These are phyloP conservation scores for Macroventuria anomochaeta DNA, from an alignment of 2,329 filamentous ascomycete species.

Conservation along the genomic window DNA sequence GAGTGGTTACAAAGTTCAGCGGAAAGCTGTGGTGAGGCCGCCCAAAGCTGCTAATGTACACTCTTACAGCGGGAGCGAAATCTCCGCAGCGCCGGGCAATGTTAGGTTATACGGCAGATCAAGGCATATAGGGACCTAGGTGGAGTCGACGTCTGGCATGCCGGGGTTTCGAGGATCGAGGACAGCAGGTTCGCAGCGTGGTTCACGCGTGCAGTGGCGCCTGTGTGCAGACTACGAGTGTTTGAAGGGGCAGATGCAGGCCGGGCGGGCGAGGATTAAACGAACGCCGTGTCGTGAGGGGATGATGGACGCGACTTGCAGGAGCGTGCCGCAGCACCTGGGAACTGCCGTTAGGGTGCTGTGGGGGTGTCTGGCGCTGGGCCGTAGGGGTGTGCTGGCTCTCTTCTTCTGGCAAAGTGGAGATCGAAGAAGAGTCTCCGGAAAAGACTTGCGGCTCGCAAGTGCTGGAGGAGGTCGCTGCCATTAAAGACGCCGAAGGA, in stretches of 20 bases:
- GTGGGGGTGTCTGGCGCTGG: slow-evolving; percentile 40
- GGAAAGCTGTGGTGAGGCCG: slow-evolving; percentile 26
- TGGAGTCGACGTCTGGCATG: slow-evolving; percentile 45
- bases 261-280: slow-evolving; percentile 31
- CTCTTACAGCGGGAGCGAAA: slow-evolving; percentile 39
- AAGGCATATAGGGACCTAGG: slow-evolving; percentile 45
- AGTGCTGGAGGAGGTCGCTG: slow-evolving; percentile 22
- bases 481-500: slow-evolving; percentile 23
- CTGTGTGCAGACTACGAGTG: slow-evolving; percentile 30
- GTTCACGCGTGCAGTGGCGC: slow-evolving; percentile 45
- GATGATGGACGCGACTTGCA: slow-evolving; percentile 34
- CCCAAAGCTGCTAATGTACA: slow-evolving; percentile 35
- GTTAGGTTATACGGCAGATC: slow-evolving; percentile 47
- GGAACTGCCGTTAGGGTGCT: slow-evolving; percentile 45
- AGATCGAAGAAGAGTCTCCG: slow-evolving; percentile 20
- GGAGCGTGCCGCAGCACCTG: slow-evolving; percentile 42
- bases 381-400: slow-evolving; percentile 31
- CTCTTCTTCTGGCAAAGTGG: slow-evolving; percentile 24
- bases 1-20: slow-evolving; percentile 20
- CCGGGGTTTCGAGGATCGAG: slow-evolving; percentile 31
- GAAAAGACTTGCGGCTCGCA: slow-evolving; percentile 22
- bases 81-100: slow-evolving; percentile 45
- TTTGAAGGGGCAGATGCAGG: slow-evolving; percentile 32
- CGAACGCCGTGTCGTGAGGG: slow-evolving; percentile 22
- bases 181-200: slow-evolving; percentile 39